Conservation (phyloP, 345 rosid genomes). For the Rhodamnia argentea region DNA sequence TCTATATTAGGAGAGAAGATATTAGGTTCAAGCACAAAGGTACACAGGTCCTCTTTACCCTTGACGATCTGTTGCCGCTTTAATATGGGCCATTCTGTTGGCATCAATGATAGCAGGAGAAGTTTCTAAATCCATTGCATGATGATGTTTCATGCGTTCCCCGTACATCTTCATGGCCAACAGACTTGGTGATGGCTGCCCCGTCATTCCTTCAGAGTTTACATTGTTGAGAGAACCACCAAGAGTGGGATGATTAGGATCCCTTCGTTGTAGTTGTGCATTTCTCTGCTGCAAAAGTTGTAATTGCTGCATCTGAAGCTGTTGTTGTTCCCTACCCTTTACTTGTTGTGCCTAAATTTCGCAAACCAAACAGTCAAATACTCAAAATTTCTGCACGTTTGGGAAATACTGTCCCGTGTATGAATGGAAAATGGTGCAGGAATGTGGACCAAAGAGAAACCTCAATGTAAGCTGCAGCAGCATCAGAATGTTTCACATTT, state of each 20-base stretch:
- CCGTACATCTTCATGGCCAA: conserved; percentile 58
- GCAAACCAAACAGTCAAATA: background rate
- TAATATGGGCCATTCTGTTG: conserved; percentile 37
- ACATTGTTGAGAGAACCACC: conserved; percentile 28
- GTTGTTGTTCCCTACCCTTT: conserved; percentile 51
- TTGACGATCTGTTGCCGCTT: conserved; percentile 34
- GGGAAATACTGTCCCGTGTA: background rate
- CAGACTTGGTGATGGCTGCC: conserved; percentile 44
- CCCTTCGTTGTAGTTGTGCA: conserved; percentile 49
- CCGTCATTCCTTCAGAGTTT: conserved; percentile 51
- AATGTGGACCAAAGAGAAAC: conserved; percentile 13
- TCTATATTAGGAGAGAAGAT: background rate
- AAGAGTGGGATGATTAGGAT: conserved; percentile 36
- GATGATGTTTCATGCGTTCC: conserved; percentile 45
- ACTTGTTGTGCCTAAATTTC: conserved; percentile 34
- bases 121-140: conserved; percentile 41
- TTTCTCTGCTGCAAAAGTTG: conserved; percentile 48
- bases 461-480: conserved; percentile 66
- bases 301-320: conserved; percentile 52
- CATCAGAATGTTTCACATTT: conserved; percentile 56
- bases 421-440: background rate
- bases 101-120: conserved; percentile 42
- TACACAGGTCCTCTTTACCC: conserved; percentile 22
- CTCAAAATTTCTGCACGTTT: background rate
- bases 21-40: background rate